phyloP scores from a whole-genome alignment of 2,329 filamentous ascomycete genomes.

The Exophiala spinifera region DNA sequence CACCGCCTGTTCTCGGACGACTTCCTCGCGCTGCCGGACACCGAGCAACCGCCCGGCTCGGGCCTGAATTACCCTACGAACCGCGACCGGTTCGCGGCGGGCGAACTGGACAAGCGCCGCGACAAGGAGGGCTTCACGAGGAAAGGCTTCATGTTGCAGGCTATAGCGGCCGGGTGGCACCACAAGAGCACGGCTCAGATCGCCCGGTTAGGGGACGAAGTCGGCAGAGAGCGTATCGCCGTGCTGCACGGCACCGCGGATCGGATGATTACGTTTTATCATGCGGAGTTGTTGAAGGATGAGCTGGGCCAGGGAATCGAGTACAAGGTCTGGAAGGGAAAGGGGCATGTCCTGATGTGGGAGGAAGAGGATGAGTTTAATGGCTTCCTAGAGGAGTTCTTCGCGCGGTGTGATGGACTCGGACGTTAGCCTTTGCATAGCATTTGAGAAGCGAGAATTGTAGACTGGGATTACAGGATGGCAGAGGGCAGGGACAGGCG shows the following conservation, averaged over 20 bases:
- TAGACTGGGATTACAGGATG: too few species aligned
- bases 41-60: conserved; percentile 27
- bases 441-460: background rate
- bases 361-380: conserved; percentile 71
- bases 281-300: conserved; percentile 66
- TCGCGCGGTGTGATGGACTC: conserved; percentile 37
- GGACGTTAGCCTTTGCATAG: conserved; percentile 3
- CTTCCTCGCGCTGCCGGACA: conserved; percentile 47
- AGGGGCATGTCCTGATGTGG: conserved; percentile 71
- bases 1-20: conserved; percentile 61
- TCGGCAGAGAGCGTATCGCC: conserved; percentile 71
- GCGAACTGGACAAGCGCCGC: conserved; percentile 69
- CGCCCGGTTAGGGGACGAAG: conserved; percentile 59
- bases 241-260: conserved; percentile 75
- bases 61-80: conserved; percentile 63
- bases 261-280: conserved; percentile 70
- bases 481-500: too few species aligned
- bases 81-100: conserved; percentile 76
- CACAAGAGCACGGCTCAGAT: conserved; percentile 68
- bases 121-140: conserved; percentile 60
- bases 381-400: conserved; percentile 57
- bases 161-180: conserved; percentile 76
- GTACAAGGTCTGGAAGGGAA: conserved; percentile 61
- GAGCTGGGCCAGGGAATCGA: conserved; percentile 58
- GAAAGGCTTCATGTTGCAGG: conserved; percentile 71